phyloP scores from a whole-genome alignment of 306 rosid genomes.

The Pachyrhizus erosus region DNA sequence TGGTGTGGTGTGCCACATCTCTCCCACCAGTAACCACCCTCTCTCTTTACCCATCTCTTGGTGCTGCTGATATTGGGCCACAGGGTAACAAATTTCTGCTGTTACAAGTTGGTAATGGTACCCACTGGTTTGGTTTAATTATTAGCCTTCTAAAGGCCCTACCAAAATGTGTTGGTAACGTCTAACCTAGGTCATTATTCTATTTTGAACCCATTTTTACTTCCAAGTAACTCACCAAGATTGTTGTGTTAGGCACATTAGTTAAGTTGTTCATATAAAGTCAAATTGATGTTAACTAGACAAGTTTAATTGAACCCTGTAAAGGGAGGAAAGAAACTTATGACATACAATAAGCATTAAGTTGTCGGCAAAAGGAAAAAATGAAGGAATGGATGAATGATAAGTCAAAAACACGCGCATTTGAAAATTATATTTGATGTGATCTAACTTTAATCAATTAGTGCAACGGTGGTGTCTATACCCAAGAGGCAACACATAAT shows the following conservation, averaged over 20 bases:
- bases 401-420: constrained; percentile 46
- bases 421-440: constrained; percentile 17
- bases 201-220: constrained; percentile 23
- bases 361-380: constrained; percentile 15
- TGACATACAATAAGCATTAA: neutral
- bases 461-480: neutral
- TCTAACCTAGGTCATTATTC: constrained; percentile 8
- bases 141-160: constrained; percentile 10
- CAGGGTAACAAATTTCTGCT: constrained; percentile 7
- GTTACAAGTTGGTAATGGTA: constrained; percentile 22
- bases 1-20: constrained; percentile 39
- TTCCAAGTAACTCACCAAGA: constrained; percentile 26
- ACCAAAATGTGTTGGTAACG: constrained; percentile 36
- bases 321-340: constrained; percentile 26
- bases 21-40: neutral
- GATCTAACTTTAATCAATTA: constrained; percentile 29
- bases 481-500: neutral
- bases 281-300: neutral
- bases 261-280: constrained; percentile 10
- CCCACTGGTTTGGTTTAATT: constrained; percentile 26
- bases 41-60: neutral
- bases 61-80: constrained; percentile 28
- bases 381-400: constrained; percentile 40
- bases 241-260: constrained; percentile 36
- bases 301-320: neutral